Evolutionary conservation across 495 filamentous ascomycete genomes (phyloP).

Genomic region (Tuber calosporum): DNA sequence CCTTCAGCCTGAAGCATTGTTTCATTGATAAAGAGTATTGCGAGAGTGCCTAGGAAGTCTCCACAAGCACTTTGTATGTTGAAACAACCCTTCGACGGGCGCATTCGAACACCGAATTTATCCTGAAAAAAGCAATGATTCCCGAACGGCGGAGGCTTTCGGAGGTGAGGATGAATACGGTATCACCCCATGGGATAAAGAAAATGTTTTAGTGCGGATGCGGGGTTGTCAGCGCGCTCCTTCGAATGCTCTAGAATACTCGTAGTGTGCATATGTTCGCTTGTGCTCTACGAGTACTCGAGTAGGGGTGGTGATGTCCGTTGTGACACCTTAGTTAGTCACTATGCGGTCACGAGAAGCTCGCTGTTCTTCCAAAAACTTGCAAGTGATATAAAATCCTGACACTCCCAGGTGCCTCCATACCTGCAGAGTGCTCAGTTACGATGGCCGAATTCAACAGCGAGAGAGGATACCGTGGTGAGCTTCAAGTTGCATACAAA

Average conservation of each 20-base stretch:
- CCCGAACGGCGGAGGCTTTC: background rate
- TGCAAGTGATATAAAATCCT: constrained; percentile 3
- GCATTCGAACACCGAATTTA: background rate
- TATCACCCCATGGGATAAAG: background rate
- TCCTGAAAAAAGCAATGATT: background rate
- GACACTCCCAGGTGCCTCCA: background rate
- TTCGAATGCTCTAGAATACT: background rate
- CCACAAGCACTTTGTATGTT: background rate
- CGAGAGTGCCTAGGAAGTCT: background rate
- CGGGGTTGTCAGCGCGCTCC: background rate
- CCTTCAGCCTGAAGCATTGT: constrained; percentile 1
- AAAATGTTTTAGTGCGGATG: background rate
- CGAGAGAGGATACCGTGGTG: background rate
- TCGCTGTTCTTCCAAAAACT: background rate
- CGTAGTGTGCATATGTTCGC: background rate
- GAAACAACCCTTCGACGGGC: background rate
- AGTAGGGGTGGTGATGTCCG: background rate
- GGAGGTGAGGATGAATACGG: background rate
- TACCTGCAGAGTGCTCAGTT: background rate
- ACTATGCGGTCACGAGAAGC: background rate
- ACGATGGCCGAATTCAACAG: background rate
- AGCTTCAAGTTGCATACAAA: constrained; percentile 1
- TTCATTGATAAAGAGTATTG: background rate
- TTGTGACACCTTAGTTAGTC: background rate
- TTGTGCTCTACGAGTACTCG: no score